These are phyloP conservation scores for Aureococcus anophagefferens DNA, from an alignment of 108 stramenopile species.

Conservation along the genomic window DNA sequence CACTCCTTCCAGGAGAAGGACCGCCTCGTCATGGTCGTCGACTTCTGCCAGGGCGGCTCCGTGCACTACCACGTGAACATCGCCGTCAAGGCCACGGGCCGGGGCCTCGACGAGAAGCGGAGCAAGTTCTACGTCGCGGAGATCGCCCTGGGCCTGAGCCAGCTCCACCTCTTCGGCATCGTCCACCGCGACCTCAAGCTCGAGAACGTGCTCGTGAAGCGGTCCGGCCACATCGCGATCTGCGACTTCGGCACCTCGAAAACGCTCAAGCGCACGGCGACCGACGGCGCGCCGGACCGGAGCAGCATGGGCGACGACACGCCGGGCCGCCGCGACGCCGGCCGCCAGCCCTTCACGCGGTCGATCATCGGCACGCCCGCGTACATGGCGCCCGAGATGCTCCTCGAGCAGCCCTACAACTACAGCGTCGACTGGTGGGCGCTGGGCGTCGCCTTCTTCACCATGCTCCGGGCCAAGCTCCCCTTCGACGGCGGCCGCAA, in stretches of 20 bases:
- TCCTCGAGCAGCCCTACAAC: slow-evolving; percentile 1
- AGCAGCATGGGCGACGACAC: too few species aligned
- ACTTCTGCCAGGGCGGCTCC: slow-evolving; percentile 83
- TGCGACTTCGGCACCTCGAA: slow-evolving; percentile 64
- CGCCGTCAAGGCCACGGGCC: not conserved
- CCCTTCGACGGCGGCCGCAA: not conserved
- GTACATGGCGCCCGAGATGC: slow-evolving; percentile 53
- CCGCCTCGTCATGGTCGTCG: slow-evolving; percentile 76
- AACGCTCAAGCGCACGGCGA: not conserved
- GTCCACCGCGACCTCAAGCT: slow-evolving; percentile 47
- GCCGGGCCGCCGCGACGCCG: too few species aligned
- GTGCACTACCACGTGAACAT: not conserved
- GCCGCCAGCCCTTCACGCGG: too few species aligned
- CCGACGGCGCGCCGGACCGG: too few species aligned
- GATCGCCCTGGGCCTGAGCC: slow-evolving; percentile 1
- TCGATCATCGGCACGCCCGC: slow-evolving; percentile 37
- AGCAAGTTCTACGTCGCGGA: not conserved
- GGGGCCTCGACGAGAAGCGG: not conserved
- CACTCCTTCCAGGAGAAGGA: slow-evolving; percentile 74
- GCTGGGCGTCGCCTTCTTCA: not conserved
- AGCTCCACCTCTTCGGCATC: slow-evolving; percentile 30
- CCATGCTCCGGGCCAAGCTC: not conserved
- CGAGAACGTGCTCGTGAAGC: slow-evolving; percentile 51
- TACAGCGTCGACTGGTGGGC: slow-evolving; percentile 1
- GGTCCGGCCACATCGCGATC: slow-evolving; percentile 50